Conservation (phyloP, 495 filamentous ascomycete species). For the Neurospora discreta region DNA sequence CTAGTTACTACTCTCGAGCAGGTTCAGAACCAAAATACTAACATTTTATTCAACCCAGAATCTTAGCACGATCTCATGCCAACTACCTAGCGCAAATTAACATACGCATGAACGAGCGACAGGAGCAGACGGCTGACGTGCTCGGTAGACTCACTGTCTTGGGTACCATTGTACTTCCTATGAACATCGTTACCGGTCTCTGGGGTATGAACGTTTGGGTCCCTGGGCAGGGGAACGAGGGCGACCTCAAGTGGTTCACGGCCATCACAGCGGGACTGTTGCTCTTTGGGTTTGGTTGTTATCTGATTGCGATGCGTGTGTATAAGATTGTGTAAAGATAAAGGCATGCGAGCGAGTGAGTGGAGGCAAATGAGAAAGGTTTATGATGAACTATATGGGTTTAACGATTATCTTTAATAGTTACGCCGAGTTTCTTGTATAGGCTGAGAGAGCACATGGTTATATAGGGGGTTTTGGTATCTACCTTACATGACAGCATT, state of each 20-base stretch:
- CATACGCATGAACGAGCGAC: slow-evolving; percentile 93
- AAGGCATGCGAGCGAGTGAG: not conserved
- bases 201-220: slow-evolving; percentile 99
- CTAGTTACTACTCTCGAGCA: not conserved
- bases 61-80: slow-evolving; percentile 82
- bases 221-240: slow-evolving; percentile 63
- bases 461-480: not conserved
- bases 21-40: not conserved
- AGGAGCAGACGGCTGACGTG: slow-evolving; percentile 90
- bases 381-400: not conserved
- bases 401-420: not conserved
- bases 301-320: slow-evolving; percentile 68
- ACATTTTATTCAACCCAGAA: slow-evolving; percentile 36
- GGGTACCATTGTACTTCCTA: slow-evolving; percentile 91
- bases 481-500: not conserved
- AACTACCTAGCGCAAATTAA: slow-evolving; percentile 92
- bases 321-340: slow-evolving; percentile 39
- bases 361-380: not conserved
- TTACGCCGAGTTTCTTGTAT: not conserved
- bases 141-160: slow-evolving; percentile 91
- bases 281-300: slow-evolving; percentile 67
- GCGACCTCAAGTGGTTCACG: slow-evolving; percentile 45
- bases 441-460: not conserved
- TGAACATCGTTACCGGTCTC: slow-evolving; percentile 97
- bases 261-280: slow-evolving; percentile 65